These are phyloP conservation scores for Pyrenophora teres DNA, from an alignment of 2,329 filamentous ascomycete species.

Conservation along the genomic window DNA sequence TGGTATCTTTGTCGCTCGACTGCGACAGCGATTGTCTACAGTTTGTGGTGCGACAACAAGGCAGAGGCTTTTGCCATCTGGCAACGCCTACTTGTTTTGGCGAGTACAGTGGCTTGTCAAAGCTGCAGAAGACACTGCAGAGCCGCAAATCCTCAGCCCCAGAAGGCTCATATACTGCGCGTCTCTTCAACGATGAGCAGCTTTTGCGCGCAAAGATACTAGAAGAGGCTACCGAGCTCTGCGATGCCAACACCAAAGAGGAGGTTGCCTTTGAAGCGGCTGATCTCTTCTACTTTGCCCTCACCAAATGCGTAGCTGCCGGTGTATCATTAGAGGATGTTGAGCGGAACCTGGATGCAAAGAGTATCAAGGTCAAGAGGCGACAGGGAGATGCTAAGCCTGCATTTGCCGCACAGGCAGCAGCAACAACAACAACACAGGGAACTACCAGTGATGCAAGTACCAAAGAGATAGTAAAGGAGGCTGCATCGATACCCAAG, in stretches of 20 bases:
- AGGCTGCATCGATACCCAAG: conserved; percentile 60
- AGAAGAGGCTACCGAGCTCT: conserved; percentile 96
- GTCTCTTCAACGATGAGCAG: conserved; percentile 89
- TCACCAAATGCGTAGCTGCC: conserved; percentile 84
- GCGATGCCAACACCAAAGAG: conserved; percentile 78
- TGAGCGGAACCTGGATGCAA: conserved; percentile 88
- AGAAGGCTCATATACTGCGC: conserved; percentile 87
- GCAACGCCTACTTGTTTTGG: conserved; percentile 94
- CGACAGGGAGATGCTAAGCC: conserved; percentile 93
- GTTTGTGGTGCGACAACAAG: conserved; percentile 88
- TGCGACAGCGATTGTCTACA: conserved; percentile 92
- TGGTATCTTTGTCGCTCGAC: conserved; percentile 82
- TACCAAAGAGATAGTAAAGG: conserved; percentile 52
- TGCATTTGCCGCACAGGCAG: conserved; percentile 82
- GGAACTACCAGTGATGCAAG: conserved; percentile 20
- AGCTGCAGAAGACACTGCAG: conserved; percentile 83
- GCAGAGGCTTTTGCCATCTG: conserved; percentile 89
- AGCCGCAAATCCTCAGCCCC: conserved; percentile 83
- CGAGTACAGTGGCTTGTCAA: conserved; percentile 76
- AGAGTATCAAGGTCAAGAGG: conserved; percentile 93
- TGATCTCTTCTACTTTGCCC: conserved; percentile 92
- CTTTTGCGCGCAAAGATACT: conserved; percentile 94
- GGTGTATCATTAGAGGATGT: conserved; percentile 88
- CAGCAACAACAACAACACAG: conserved; percentile 12
- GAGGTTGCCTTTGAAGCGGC: conserved; percentile 94